Base-by-base conservation (phyloP, 1,284 basidiomycete genomes). In the Boletus mariae region DNA sequence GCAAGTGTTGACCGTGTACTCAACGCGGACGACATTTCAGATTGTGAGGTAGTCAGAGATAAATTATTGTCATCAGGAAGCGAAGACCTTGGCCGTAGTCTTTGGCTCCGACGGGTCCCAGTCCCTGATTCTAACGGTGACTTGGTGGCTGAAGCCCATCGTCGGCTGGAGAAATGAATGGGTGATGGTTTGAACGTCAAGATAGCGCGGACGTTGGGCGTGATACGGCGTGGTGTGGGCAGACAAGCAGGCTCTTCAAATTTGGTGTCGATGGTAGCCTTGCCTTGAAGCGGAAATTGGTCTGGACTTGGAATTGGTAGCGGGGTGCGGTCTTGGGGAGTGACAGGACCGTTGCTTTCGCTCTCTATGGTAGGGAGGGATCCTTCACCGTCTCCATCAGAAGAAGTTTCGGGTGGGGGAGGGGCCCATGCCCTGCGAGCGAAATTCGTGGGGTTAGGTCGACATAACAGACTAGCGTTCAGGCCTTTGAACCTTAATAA, bases 121-220 rank as follows among this genome's bases (percentile, higher is more conserved):
- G 57, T 57, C 63, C 65, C 59, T 58, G 60, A 57, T 51, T 71
- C 65, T 55, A 64, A 57, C 49, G 70, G 62, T 47, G 70, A 67
- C 54, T 64, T 65, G 55, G 59, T 47, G 29, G 60, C 54, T 49
- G 75, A 72, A 52, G 74, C 76, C 80, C 80, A 82, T 42, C 80
- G 75, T 49, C 77, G 75, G 54, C 72, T 74, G 11, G 80, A 79
- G 57, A 80, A 75, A 61, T 77, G 79, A 69, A 77, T 71, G 13
- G 81, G 80, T 42, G 77, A 76, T 23, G 80, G 80, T 55, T 75
- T 78, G 64, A 75, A 74, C 29, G 74, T 66, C 58, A 71, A 67
- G 54, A 67, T 67, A 43, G 63, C 61, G 49, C 67, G 58, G 34
- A 64, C n/a, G 48, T 46, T 52, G 32, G 59, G 53, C 38, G 48